phyloP scores from a whole-genome alignment of 805 yeast genomes.

The Candida methanosorbosa region DNA sequence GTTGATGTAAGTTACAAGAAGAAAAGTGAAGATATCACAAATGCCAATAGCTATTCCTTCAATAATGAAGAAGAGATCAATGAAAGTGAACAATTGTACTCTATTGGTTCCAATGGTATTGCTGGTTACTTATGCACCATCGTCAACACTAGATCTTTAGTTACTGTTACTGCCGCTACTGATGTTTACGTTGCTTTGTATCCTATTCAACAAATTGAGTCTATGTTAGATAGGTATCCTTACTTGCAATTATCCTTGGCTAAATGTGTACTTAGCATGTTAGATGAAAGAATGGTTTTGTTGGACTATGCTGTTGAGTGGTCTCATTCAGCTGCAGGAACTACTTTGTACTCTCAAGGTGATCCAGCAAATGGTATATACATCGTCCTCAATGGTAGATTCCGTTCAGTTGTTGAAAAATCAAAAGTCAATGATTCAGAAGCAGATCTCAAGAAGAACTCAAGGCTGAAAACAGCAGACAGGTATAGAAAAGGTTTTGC shows the following conservation, averaged over 20 bases:
- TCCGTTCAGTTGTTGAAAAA: conserved; percentile 46
- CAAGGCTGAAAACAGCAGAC: neutral
- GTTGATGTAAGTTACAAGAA: conserved; percentile 54
- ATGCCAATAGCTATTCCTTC: neutral
- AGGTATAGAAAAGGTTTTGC: neutral
- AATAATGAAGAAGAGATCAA: neutral
- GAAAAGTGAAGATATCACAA: conserved; percentile 10
- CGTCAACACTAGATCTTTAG: conserved; percentile 73
- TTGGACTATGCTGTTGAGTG: conserved; percentile 92
- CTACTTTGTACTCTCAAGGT: conserved; percentile 69
- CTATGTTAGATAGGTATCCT: conserved; percentile 67
- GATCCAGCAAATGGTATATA: conserved; percentile 88
- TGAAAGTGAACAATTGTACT: conserved; percentile 29
- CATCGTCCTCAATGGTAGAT: conserved; percentile 80
- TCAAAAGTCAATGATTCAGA: conserved; percentile 1
- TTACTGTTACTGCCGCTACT: conserved; percentile 52
- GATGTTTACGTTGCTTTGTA: conserved; percentile 66
- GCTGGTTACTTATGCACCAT: conserved; percentile 83
- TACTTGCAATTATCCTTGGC: conserved; percentile 73
- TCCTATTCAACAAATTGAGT: conserved; percentile 52
- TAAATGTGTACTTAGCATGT: conserved; percentile 52
- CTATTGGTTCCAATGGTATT: conserved; percentile 67
- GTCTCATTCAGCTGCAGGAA: conserved; percentile 88
- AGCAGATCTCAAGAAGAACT: neutral
- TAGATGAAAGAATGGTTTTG: conserved; percentile 59